Evolutionary conservation across 2,329 filamentous ascomycete species (phyloP).

Genomic region (Penicillium sp.): DNA sequence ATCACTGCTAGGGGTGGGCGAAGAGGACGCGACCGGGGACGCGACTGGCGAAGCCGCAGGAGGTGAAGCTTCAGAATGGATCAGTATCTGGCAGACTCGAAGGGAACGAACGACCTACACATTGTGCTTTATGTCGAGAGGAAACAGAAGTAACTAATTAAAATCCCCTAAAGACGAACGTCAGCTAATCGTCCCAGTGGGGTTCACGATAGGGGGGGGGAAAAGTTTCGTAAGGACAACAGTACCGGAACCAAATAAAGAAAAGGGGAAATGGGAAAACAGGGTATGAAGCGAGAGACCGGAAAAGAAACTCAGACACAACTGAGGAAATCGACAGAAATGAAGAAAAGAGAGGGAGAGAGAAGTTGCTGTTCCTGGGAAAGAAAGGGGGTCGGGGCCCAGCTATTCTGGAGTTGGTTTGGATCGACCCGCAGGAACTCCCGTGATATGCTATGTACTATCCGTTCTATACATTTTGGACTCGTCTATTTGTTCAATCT

Average conservation of each 20-base stretch:
- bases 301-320: constrained; percentile 17
- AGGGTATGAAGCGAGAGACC: constrained; percentile 23
- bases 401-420: constrained; percentile 26
- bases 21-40: constrained; percentile 37
- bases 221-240: constrained; percentile 12
- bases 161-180: constrained; percentile 30
- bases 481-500: neutral
- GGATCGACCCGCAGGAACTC: constrained; percentile 19
- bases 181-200: constrained; percentile 15
- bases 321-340: constrained; percentile 18
- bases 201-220: constrained; percentile 4
- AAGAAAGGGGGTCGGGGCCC: constrained; percentile 32
- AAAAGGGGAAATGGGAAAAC: constrained; percentile 12
- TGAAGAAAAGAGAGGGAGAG: constrained; percentile 26
- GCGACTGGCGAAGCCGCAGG: constrained; percentile 35
- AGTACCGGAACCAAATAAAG: constrained; percentile 21
- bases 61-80: constrained; percentile 36
- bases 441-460: constrained; percentile 12
- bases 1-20: constrained; percentile 49
- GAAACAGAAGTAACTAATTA: constrained; percentile 22
- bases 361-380: constrained; percentile 27
- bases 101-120: constrained; percentile 37
- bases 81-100: constrained; percentile 18
- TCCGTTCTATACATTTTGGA: neutral
- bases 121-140: constrained; percentile 31